Conservation (phyloP, 2,329 filamentous ascomycete species). For the Penicillium digitatum region DNA sequence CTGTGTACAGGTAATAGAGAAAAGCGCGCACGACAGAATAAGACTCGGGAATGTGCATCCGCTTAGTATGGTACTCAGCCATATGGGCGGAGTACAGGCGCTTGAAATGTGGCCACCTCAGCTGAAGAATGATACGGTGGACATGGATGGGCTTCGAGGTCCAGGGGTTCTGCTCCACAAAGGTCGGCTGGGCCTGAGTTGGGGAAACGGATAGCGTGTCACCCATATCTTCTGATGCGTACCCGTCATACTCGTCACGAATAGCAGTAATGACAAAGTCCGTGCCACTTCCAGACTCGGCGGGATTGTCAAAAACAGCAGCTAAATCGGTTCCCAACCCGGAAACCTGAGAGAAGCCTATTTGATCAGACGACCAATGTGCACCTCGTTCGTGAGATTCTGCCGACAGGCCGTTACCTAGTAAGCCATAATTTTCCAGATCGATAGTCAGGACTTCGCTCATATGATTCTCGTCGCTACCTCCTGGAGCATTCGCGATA, state of each 20-base stretch:
- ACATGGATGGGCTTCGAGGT: constrained; percentile 87
- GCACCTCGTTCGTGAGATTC: constrained; percentile 50
- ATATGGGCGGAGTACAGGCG: constrained; percentile 90
- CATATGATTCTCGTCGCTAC: constrained; percentile 81
- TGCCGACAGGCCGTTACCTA: constrained; percentile 69
- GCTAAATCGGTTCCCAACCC: constrained; percentile 82
- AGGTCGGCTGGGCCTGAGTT: constrained; percentile 28
- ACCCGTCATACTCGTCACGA: constrained; percentile 55
- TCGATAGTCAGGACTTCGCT: constrained; percentile 95
- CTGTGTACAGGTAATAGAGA: constrained; percentile 93
- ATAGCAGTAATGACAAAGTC: constrained; percentile 91
- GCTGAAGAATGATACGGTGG: constrained; percentile 88
- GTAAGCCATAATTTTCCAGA: constrained; percentile 80
- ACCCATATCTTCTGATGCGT: constrained; percentile 51
- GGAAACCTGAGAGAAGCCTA: constrained; percentile 50
- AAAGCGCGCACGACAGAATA: constrained; percentile 93
- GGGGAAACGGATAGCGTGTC: constrained; percentile 34
- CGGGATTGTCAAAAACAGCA: constrained; percentile 78
- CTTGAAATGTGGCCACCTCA: constrained; percentile 94
- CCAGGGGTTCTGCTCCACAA: constrained; percentile 35
- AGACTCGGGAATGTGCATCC: constrained; percentile 96
- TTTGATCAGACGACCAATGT: constrained; percentile 52
- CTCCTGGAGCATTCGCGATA: constrained; percentile 60
- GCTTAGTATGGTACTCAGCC: constrained; percentile 94
- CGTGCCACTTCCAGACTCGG: constrained; percentile 77